Base-by-base conservation (phyloP, 441 rosid genomes). In the Croton setiger region DNA sequence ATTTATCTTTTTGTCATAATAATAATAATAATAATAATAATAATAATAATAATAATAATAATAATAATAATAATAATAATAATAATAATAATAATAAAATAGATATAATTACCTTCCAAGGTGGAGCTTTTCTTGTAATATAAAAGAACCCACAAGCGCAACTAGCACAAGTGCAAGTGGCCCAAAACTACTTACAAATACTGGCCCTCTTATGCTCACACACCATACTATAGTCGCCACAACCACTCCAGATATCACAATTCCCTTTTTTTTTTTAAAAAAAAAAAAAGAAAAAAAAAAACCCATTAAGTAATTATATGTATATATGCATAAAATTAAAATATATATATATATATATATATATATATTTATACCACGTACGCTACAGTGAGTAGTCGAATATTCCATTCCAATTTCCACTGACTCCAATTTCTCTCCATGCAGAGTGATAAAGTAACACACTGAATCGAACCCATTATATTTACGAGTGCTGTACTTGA, bases 231-330 rank as follows among this genome's bases (percentile, higher is more conserved):
- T 8, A 5, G 67, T 44, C 0, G 47, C 20, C 5, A 21, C 41
- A 36, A 15, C 37, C 36, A 67, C 13, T 14, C 72, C 72, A n/a
- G 76, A 52, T 0, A 14, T 33, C 54, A 72, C 61, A 15, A 72
- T 72, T 27, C 75, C 75, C 75, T 72, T 15, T n/a, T n/a, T n/a
- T n/a, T n/a, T n/a, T n/a, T n/a, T n/a, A n/a, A 58, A 20, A 7
- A 1, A 14, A 6, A 36, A 8, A 27, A n/a, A 1, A 17, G 0
- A 9, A 15, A 47, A 3, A 15, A 14, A 48, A 14, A 15, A 4
- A 49, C 20, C 0, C 17, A 44, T 44, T 44, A 7, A 9, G 9
- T 44, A 44, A 9, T 7, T 8, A 9, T 9, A 3, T 44, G 1
- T 44, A 0, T 0, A 0, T 44, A n/a, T n/a, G n/a, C n/a, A n/a